Base-by-base conservation (phyloP, 2,329 filamentous ascomycete genomes). In the Venturia nashicola region DNA sequence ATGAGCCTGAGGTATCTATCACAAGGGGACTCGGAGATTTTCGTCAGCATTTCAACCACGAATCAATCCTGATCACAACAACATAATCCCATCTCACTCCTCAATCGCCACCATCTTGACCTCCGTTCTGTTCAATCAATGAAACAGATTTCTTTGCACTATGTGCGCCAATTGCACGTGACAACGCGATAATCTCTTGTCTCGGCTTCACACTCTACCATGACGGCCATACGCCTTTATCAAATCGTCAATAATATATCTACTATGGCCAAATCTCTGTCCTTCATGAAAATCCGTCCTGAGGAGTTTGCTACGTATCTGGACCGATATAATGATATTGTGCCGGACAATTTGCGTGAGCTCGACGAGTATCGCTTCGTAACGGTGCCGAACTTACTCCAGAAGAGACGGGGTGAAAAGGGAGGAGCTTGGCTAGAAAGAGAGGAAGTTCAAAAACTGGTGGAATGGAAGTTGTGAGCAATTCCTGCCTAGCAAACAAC, bases 381-480 rank as follows among this genome's bases (percentile, higher is more conserved):
- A 12, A 69, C 66, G 6, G 68, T 74, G 5, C 73, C 73, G 0
- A 46, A 66, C 3, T 62, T 65, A 7, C 57, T 73, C 34, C 67
- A 67, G 9, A 36, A 67, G 18, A 67, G 67, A 16, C 59, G 54
- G 4, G 44, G 2, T 3, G 9, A 32, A 0, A 44, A 57, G 18
- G 59, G 43, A n/a, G 54, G 27, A 57, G 32, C 36, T 34, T 48
- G 57, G 36, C 43, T 55, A 12, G 34, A 44, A 3, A 73, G 73
- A 62, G 61, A 65, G 0, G 72, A 75, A 64, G 67, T 75, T 0
- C 71, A 69, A 55, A 68, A 68, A 18, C 68, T 76, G 0, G 73
- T 76, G 0, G 73, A 75, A 57, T 76, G 75, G 75, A 76, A 76
- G 69, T 64, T 76, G 73, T 74, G 68, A 20, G 67, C 59, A 18